These are phyloP conservation scores for Skeletonema potamos DNA, from an alignment of 108 stramenopile genomes.

Conservation along the genomic window DNA sequence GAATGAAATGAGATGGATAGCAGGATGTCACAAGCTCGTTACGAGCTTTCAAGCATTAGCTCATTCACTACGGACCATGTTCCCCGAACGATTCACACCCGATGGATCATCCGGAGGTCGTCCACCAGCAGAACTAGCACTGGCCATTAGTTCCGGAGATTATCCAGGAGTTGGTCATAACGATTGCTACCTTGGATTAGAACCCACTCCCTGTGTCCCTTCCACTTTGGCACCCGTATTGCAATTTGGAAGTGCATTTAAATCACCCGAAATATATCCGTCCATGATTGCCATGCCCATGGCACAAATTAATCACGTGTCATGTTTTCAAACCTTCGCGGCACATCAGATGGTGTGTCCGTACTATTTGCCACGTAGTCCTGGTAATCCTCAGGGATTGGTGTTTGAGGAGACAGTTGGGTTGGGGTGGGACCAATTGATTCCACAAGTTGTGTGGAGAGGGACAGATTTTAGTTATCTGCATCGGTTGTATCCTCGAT, in stretches of 20 bases:
- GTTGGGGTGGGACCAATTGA: slow-evolving; percentile 14
- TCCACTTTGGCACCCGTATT: slow-evolving; percentile 14
- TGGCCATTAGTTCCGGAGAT: slow-evolving; percentile 17
- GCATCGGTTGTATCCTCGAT: neutral
- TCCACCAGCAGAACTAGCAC: neutral
- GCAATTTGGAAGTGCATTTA: slow-evolving; percentile 26
- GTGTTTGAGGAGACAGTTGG: slow-evolving; percentile 11
- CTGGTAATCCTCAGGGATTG: slow-evolving; percentile 7
- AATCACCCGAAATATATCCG: slow-evolving; percentile 3
- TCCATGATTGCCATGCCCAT: slow-evolving; percentile 36
- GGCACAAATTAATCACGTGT: slow-evolving; percentile 23
- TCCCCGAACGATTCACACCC: slow-evolving; percentile 21
- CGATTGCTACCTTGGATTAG: slow-evolving; percentile 7
- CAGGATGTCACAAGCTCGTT: slow-evolving; percentile 35
- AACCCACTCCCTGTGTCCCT: neutral
- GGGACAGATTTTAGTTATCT: slow-evolving; percentile 21
- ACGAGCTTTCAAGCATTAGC: slow-evolving; percentile 6
- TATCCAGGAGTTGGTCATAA: slow-evolving; percentile 19
- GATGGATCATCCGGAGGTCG: neutral
- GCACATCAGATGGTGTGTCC: slow-evolving; percentile 5
- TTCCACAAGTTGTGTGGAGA: slow-evolving; percentile 34
- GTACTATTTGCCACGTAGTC: slow-evolving; percentile 3
- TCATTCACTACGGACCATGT: slow-evolving; percentile 23
- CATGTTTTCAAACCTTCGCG: slow-evolving; percentile 19
- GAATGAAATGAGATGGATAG: slow-evolving; percentile 17